A percentile compares a stretch with the other conserved stretches of the same genome.
Evolutionary conservation across 2,329 filamentous ascomycete species (phyloP).

Genomic region (Botrytis sinoallii): DNA sequence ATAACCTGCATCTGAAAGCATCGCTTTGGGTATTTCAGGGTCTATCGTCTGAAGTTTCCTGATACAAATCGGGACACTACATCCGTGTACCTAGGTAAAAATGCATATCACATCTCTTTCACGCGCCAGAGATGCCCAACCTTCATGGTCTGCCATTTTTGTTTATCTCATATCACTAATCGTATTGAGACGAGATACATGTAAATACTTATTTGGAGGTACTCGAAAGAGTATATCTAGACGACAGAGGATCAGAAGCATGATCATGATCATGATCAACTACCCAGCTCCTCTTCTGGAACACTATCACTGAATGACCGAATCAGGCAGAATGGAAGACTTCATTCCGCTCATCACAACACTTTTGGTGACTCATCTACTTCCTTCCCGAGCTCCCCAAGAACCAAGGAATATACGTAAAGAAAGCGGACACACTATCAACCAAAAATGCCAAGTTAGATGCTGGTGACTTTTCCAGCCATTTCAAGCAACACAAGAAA

Average conservation of each 20-base stretch:
- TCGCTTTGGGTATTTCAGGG: background rate
- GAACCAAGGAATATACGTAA: background rate
- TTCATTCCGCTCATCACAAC: background rate
- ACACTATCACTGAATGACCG: background rate
- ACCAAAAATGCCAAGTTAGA: background rate
- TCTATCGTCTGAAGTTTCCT: background rate
- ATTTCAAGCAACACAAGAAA: background rate
- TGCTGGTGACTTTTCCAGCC: background rate
- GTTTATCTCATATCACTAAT: background rate
- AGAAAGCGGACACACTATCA: background rate
- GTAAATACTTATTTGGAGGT: background rate
- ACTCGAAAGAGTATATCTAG: background rate
- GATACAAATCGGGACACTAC: background rate
- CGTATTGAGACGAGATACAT: background rate
- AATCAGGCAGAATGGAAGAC: slow-evolving; percentile 5
- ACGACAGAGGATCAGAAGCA: background rate
- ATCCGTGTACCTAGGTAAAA: background rate
- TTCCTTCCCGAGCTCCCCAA: background rate
- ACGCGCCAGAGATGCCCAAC: background rate
- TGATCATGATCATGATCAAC: background rate
- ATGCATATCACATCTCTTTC: background rate
- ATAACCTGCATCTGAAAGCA: background rate
- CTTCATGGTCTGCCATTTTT: background rate
- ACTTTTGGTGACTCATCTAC: background rate
- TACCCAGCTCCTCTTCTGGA: background rate